Evolutionary conservation across 2,329 filamentous ascomycete genomes (phyloP), one percentile per base, ranked within the genome.

Genomic region (Apiospora hydei): DNA sequence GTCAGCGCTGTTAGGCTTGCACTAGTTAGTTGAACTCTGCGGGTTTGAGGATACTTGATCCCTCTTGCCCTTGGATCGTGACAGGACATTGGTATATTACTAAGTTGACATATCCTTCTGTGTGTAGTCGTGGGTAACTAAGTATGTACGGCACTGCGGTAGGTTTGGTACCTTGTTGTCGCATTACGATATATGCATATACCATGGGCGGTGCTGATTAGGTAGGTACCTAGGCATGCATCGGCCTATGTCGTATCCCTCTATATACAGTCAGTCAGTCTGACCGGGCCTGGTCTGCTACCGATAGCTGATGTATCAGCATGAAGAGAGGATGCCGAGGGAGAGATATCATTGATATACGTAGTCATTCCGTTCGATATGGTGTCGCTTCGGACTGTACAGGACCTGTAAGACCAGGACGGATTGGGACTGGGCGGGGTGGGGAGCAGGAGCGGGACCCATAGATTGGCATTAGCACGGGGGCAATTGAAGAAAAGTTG

Each of bases 391-490:
- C 51, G 18, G 16, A 14, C 24, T 34, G 51, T 26, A 57, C 51
- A 26, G 13, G 18, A 47, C 44, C 4, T 34, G 51, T 18, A 34
- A 26, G 51, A 57, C 26, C 30, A 34, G 8, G 34, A 64, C 53
- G 46, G 49, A 57, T 34, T 57, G 51, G 51, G 51, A 16, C 57
- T 64, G 57, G 34, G 57, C 34, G 10, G 34, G 30, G 53, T 41
- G 53, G 53, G 30, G 53, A 64, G 53, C 18, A 38, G 38, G 53
- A 64, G 38, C 38, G 21, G 10, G 53, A 64, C 30, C 53, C 53
- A 64, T 64, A 38, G 53, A 38, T 64, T 30, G n/a, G n/a, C n/a
- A n/a, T n/a, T 64, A 64, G 53, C 57, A 64, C 57, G 57, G 57
- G 57, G 57, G 57, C 57, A 41, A 41, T 38, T n/a, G 57, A 64